These are phyloP conservation scores for Teunomyces funiuensis DNA, from an alignment of 805 yeast genomes.

Conservation along the genomic window DNA sequence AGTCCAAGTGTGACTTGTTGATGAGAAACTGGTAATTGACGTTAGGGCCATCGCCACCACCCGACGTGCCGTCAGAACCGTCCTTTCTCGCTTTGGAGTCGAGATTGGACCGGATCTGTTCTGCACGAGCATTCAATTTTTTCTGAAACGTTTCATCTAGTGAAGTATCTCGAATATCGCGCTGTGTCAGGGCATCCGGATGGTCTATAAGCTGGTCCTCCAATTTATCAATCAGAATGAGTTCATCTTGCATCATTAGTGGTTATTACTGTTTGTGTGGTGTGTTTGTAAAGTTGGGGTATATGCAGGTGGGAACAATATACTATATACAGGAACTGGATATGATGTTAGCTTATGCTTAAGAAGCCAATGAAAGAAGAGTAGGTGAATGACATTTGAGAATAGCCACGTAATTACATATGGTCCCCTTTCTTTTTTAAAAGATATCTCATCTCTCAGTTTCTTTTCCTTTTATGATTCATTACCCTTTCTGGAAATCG, in stretches of 20 bases:
- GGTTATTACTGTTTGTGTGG: neutral
- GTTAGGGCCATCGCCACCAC: neutral
- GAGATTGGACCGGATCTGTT: constrained; percentile 25
- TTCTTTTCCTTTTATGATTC: too few relatives aligned
- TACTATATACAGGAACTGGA: too few relatives aligned
- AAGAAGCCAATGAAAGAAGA: too few relatives aligned
- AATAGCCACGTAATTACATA: too few relatives aligned
- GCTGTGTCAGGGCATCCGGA: constrained; percentile 34
- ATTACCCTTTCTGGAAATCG: too few relatives aligned
- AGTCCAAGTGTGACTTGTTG: constrained; percentile 31
- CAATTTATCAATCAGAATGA: constrained; percentile 42
- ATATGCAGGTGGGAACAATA: too few relatives aligned
- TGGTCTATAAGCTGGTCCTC: constrained; percentile 49
- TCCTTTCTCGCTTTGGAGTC: constrained; percentile 4
- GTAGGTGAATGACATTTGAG: too few relatives aligned
- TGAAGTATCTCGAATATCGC: constrained; percentile 28
- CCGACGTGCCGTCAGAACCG: neutral
- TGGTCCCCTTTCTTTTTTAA: too few relatives aligned
- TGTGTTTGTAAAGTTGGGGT: too few relatives aligned
- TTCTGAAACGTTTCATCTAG: constrained; percentile 44
- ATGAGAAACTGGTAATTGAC: constrained; percentile 25
- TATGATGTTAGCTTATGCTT: too few relatives aligned
- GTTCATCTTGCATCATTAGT: constrained; percentile 19
- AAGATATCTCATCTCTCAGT: too few relatives aligned
- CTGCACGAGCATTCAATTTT: constrained; percentile 42